phyloP scores from a whole-genome alignment of 805 yeast species.

The Suhomyces pyralidae region DNA sequence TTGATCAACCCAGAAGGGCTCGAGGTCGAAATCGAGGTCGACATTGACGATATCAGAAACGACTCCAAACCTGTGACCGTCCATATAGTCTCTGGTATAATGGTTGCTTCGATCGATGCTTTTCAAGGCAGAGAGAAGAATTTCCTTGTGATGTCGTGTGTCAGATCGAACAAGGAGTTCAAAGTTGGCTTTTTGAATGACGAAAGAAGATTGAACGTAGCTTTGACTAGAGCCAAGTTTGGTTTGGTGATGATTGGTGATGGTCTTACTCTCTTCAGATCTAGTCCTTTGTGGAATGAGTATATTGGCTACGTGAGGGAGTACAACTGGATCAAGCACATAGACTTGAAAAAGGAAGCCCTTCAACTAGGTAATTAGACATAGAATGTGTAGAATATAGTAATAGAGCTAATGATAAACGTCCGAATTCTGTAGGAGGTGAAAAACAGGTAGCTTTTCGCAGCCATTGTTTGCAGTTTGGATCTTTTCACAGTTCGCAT shows the following conservation, averaged over 20 bases:
- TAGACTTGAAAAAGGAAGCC: slow-evolving; percentile 3
- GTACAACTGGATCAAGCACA: slow-evolving; percentile 27
- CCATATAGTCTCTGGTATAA: slow-evolving; percentile 44
- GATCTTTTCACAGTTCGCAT: not conserved
- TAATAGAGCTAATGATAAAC: not conserved
- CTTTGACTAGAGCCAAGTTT: slow-evolving; percentile 27
- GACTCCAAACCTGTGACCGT: slow-evolving; percentile 48
- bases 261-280: slow-evolving; percentile 41
- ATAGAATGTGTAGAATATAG: not conserved
- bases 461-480: not conserved
- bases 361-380: not conserved
- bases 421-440: no score
- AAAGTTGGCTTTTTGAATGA: slow-evolving; percentile 27
- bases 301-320: slow-evolving; percentile 42
- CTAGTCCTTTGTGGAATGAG: slow-evolving; percentile 49
- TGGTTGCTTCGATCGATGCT: slow-evolving; percentile 38
- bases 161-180: slow-evolving; percentile 20
- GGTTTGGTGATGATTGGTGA: slow-evolving; percentile 34
- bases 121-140: slow-evolving; percentile 31
- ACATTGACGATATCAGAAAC: slow-evolving; percentile 55
- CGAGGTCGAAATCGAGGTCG: slow-evolving; percentile 50
- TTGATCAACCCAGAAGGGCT: slow-evolving; percentile 54
- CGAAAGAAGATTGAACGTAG: slow-evolving; percentile 29
- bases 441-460: not conserved
- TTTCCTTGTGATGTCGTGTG: slow-evolving; percentile 28